Conservation (phyloP, 2,329 filamentous ascomycete species). For the Arthrobotrys entomopaga region DNA sequence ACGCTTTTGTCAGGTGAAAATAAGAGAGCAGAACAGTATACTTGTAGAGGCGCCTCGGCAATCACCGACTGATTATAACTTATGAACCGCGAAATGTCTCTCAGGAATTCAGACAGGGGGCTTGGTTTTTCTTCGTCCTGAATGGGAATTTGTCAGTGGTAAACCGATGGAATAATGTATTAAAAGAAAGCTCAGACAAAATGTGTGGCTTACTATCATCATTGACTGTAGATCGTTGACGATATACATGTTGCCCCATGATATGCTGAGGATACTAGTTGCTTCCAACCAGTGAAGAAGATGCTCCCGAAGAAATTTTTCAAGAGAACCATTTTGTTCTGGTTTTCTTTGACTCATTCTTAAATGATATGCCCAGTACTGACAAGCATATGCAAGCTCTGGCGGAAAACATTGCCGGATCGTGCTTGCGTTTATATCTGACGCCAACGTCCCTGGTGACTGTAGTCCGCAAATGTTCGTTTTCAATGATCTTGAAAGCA, state of each 20-base stretch:
- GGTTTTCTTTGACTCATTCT: not conserved
- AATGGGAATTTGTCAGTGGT: not conserved
- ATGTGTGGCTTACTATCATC: slow-evolving; percentile 8
- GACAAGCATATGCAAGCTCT: slow-evolving; percentile 60
- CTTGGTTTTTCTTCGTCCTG: not conserved
- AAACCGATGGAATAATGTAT: slow-evolving; percentile 1
- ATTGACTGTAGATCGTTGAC: slow-evolving; percentile 6
- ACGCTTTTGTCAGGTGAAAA: slow-evolving; percentile 21
- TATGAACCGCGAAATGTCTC: slow-evolving; percentile 22
- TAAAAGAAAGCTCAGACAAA: not conserved
- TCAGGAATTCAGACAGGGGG: not conserved
- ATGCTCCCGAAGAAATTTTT: slow-evolving; percentile 20
- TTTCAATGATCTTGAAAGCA: slow-evolving; percentile 61
- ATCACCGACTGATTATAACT: slow-evolving; percentile 18
- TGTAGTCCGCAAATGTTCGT: slow-evolving; percentile 61
- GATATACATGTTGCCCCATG: slow-evolving; percentile 1
- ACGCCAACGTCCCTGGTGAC: slow-evolving; percentile 58
- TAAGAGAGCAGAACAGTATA: slow-evolving; percentile 24
- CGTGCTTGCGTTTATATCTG: slow-evolving; percentile 56
- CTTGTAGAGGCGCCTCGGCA: slow-evolving; percentile 20
- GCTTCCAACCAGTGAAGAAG: slow-evolving; percentile 37
- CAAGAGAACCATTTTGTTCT: not conserved
- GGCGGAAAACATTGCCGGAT: slow-evolving; percentile 58
- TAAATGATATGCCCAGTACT: slow-evolving; percentile 26
- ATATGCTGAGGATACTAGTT: slow-evolving; percentile 16